Percentiles rank a stretch among this genome's conserved stretches.
Conservation (phyloP, 495 filamentous ascomycete species). For the Hyaloscypha bicolor region DNA sequence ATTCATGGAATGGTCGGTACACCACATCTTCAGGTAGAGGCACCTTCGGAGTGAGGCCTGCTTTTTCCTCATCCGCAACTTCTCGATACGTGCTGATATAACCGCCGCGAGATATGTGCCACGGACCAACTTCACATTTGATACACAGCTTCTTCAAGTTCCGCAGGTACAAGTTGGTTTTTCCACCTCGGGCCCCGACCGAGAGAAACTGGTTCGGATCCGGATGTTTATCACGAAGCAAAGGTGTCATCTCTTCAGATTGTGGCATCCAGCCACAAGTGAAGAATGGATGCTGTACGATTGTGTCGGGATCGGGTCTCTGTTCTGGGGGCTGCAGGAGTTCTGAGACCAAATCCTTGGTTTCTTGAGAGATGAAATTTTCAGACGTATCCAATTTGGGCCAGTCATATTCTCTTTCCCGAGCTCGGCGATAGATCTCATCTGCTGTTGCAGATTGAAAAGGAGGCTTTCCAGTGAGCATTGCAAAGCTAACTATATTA, state of each 20-base stretch:
- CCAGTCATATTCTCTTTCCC: conserved; percentile 75
- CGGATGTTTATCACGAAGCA: conserved; percentile 52
- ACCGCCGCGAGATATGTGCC: conserved; percentile 40
- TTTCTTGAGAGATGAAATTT: conserved; percentile 55
- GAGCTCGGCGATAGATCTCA: conserved; percentile 80
- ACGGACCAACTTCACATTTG: conserved; percentile 51
- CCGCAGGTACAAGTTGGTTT: conserved; percentile 17
- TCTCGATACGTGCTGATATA: conserved; percentile 68
- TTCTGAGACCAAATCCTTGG: conserved; percentile 76
- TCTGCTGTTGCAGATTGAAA: conserved; percentile 86
- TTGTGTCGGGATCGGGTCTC: conserved; percentile 76
- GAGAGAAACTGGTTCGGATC: conserved; percentile 32
- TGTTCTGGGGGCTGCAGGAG: conserved; percentile 75
- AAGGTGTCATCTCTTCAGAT: conserved; percentile 49
- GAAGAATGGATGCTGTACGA: conserved; percentile 84
- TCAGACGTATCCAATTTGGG: conserved; percentile 55
- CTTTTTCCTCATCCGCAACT: conserved; percentile 69
- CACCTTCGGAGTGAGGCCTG: conserved; percentile 67
- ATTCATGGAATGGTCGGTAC: conserved; percentile 58
- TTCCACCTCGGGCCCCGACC: conserved; percentile 24
- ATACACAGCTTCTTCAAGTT: conserved; percentile 35
- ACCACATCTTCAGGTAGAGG: conserved; percentile 70
- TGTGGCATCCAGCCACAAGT: conserved; percentile 60
- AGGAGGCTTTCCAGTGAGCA: conserved; percentile 86
- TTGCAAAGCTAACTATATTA: conserved; percentile 65